These are phyloP conservation scores for Kokia cookei DNA, from an alignment of 441 rosid species.

Conservation along the genomic window DNA sequence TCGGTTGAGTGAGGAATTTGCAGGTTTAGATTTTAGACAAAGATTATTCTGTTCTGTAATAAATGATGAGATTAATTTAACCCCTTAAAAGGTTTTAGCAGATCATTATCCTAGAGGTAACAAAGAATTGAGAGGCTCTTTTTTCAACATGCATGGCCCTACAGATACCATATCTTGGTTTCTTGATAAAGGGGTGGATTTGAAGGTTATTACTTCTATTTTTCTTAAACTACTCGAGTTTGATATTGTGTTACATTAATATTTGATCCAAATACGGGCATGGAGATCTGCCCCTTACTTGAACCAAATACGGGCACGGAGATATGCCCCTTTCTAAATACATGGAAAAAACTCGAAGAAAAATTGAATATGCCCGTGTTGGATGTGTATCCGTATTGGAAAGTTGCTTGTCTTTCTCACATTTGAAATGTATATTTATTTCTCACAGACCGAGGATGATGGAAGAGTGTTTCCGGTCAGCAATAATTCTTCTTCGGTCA, in stretches of 20 bases:
- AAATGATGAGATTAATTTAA: constrained; percentile 6
- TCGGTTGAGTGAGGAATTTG: not conserved
- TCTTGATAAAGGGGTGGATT: constrained; percentile 64
- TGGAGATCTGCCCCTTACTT: not conserved
- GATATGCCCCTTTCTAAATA: not conserved
- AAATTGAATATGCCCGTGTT: not conserved
- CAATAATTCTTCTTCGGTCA: constrained; percentile 58
- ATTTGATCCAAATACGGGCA: not conserved
- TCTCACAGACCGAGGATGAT: constrained; percentile 64
- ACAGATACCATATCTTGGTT: constrained; percentile 95
- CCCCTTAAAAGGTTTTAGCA: constrained; percentile 54
- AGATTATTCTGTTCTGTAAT: not conserved
- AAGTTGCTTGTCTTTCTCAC: not conserved
- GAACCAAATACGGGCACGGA: not conserved
- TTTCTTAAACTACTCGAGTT: not conserved
- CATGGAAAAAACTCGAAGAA: no score
- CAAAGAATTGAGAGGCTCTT: constrained; percentile 79
- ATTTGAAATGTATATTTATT: constrained; percentile 14
- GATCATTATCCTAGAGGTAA: constrained; percentile 89
- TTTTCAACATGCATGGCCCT: constrained; percentile 74
- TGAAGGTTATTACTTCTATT: constrained; percentile 50
- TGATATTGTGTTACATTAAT: not conserved
- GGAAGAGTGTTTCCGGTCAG: constrained; percentile 87
- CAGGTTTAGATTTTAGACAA: not conserved
- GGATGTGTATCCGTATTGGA: not conserved